Percentiles rank a stretch among this genome's conserved stretches.
These are phyloP conservation scores for Amanita phalloides DNA, from an alignment of 768 basidiomycete genomes.

Conservation along the genomic window DNA sequence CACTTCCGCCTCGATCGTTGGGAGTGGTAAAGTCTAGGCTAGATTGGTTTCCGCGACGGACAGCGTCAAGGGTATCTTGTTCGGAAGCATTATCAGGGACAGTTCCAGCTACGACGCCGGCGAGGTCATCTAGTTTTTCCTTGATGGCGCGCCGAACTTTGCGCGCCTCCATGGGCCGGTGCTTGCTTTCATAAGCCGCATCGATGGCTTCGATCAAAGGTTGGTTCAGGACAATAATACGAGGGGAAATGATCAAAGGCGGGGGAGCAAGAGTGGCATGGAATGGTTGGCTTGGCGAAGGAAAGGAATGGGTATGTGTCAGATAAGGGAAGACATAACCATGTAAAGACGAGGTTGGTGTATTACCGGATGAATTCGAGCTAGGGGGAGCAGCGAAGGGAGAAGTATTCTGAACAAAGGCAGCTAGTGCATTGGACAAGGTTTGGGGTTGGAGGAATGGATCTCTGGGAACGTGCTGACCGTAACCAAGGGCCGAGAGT, in stretches of 20 bases:
- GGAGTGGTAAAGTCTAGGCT: background rate
- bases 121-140: slow-evolving; percentile 46
- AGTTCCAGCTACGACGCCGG: slow-evolving; percentile 19
- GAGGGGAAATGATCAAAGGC: slow-evolving; percentile 1
- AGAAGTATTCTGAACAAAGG: slow-evolving; percentile 19
- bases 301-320: slow-evolving; percentile 5
- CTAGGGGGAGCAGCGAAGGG: slow-evolving; percentile 10
- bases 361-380: slow-evolving; percentile 12
- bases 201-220: slow-evolving; percentile 36
- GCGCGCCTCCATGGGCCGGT: slow-evolving; percentile 38
- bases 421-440: slow-evolving; percentile 40
- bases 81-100: slow-evolving; percentile 20
- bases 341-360: background rate
- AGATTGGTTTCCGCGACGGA: slow-evolving; percentile 4
- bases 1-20: slow-evolving; percentile 21
- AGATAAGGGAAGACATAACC: slow-evolving; percentile 4
- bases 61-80: background rate
- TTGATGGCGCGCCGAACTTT: slow-evolving; percentile 54
- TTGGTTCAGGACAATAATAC: slow-evolving; percentile 25
- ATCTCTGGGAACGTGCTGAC: slow-evolving; percentile 50
- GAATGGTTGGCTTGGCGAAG: slow-evolving; percentile 7
- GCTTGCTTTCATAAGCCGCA: slow-evolving; percentile 36
- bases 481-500: slow-evolving; percentile 44
- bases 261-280: slow-evolving; percentile 5
- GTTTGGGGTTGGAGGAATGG: slow-evolving; percentile 63